These are phyloP conservation scores for Tephrocybe sp. DNA, from an alignment of 768 basidiomycete species.

Conservation along the genomic window DNA sequence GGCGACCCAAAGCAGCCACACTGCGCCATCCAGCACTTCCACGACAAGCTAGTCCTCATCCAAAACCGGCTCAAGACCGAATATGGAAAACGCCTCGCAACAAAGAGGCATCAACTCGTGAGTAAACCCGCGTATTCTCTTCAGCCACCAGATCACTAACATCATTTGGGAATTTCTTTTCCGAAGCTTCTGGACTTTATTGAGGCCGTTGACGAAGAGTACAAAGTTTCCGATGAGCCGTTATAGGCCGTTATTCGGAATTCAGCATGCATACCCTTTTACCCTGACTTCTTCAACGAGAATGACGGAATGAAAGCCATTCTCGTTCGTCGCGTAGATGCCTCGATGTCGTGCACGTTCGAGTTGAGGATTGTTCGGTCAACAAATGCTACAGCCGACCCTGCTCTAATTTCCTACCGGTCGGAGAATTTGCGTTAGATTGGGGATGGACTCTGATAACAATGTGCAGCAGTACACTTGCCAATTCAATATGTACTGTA, in stretches of 20 bases:
- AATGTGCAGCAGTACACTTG: not conserved
- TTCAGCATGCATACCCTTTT: too few species aligned
- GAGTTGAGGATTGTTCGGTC: not conserved
- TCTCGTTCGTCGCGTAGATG: not conserved
- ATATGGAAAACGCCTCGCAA: constrained; percentile 63
- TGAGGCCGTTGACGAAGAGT: constrained; percentile 15
- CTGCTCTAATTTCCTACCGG: not conserved
- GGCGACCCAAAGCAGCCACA: constrained; percentile 39
- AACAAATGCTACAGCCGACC: not conserved
- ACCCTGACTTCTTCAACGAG: not conserved
- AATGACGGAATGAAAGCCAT: not conserved
- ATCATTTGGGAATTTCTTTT: not conserved
- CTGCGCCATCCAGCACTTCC: constrained; percentile 78
- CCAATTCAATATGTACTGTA: too few species aligned
- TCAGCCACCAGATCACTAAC: not conserved
- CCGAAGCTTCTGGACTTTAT: constrained; percentile 17
- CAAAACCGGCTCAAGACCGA: constrained; percentile 74
- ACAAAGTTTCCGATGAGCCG: constrained; percentile 7
- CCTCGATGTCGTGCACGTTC: constrained; percentile 2
- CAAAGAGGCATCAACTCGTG: constrained; percentile 71
- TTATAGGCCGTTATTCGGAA: not conserved
- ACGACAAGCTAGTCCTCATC: constrained; percentile 82
- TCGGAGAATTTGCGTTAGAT: not conserved
- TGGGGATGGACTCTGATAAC: not conserved
- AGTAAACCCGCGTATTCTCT: constrained; percentile 5